These are phyloP conservation scores for Cladosporium sp. DNA, from an alignment of 2,329 filamentous ascomycete species.

Conservation along the genomic window DNA sequence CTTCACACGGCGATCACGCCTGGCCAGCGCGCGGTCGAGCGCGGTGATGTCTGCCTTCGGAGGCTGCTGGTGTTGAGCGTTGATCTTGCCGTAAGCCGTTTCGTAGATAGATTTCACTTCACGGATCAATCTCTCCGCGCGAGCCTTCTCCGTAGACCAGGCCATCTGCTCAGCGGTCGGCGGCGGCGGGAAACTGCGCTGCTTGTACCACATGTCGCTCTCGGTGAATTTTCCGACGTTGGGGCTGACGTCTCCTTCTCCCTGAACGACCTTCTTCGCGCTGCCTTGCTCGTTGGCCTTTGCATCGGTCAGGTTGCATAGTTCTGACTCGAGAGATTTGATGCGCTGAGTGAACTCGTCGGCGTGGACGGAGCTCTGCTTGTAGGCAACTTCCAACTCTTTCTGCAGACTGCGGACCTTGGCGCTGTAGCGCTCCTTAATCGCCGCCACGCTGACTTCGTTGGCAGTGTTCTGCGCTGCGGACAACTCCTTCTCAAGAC, in stretches of 20 bases:
- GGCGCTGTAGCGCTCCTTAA: conserved; percentile 17
- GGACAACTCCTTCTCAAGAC: conserved; percentile 17
- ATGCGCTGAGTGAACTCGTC: conserved; percentile 10
- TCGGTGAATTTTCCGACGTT: conserved; percentile 31
- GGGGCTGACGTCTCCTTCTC: conserved; percentile 33
- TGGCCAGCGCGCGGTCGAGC: conserved; percentile 21
- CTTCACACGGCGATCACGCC: conserved; percentile 18
- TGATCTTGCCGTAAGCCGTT: conserved; percentile 35
- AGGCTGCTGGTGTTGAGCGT: conserved; percentile 20
- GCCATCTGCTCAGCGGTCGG: conserved; percentile 13
- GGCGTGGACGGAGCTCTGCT: conserved; percentile 17
- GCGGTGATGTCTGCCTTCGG: not conserved
- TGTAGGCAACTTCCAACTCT: conserved; percentile 20
- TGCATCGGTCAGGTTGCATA: conserved; percentile 1
- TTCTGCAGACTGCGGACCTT: conserved; percentile 19
- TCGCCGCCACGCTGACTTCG: conserved; percentile 11
- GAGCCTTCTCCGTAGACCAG: conserved; percentile 21
- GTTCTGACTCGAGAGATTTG: conserved; percentile 5
- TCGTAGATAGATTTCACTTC: conserved; percentile 40
- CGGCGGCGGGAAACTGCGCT: conserved; percentile 18
- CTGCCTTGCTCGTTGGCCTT: not conserved
- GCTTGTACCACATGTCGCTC: conserved; percentile 34
- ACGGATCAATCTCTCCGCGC: conserved; percentile 30
- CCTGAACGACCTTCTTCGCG: conserved; percentile 19
- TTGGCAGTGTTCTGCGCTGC: conserved; percentile 16